phyloP scores from a whole-genome alignment of 148 eudicot genomes.

The Oxyria digyna region DNA sequence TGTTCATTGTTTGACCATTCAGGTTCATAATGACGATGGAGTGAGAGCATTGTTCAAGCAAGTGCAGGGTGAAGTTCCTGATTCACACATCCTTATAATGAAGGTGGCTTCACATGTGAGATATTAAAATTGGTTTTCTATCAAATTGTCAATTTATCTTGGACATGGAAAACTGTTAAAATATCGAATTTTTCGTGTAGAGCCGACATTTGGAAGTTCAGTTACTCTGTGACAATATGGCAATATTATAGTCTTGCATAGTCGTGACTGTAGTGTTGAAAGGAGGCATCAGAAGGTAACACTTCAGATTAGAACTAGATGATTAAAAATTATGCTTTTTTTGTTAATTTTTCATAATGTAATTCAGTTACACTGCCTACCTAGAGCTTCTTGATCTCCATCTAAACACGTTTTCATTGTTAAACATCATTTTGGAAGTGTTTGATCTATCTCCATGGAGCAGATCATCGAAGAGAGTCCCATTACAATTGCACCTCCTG shows the following conservation, averaged over 20 bases:
- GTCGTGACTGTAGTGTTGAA: slow-evolving; percentile 98
- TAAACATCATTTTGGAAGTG: neutral
- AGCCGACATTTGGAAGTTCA: slow-evolving; percentile 99
- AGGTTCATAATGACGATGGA: slow-evolving; percentile 98
- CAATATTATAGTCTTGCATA: slow-evolving; percentile 95
- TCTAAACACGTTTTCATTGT: neutral
- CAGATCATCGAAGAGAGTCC: slow-evolving; percentile 58
- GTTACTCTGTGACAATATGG: slow-evolving; percentile 91
- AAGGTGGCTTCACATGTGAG: slow-evolving; percentile 98
- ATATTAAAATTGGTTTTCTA: neutral
- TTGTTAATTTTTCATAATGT: no score
- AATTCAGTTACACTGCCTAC: no score
- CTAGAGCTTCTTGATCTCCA: neutral
- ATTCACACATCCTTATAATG: slow-evolving; percentile 98
- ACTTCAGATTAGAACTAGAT: no score
- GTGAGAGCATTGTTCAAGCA: slow-evolving; percentile 92
- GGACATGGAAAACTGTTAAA: neutral
- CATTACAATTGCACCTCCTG: slow-evolving; percentile 87
- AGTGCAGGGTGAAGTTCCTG: slow-evolving; percentile 99
- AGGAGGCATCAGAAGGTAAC: slow-evolving; percentile 19
- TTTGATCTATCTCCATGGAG: slow-evolving; percentile 8
- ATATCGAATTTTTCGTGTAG: slow-evolving; percentile 27
- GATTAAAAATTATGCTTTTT: no score
- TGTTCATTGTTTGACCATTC: slow-evolving; percentile 10
- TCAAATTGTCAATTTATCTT: neutral